Evolutionary conservation across 2,329 filamentous ascomycete genomes (phyloP).

Genomic region (Sclerotinia subarctica): DNA sequence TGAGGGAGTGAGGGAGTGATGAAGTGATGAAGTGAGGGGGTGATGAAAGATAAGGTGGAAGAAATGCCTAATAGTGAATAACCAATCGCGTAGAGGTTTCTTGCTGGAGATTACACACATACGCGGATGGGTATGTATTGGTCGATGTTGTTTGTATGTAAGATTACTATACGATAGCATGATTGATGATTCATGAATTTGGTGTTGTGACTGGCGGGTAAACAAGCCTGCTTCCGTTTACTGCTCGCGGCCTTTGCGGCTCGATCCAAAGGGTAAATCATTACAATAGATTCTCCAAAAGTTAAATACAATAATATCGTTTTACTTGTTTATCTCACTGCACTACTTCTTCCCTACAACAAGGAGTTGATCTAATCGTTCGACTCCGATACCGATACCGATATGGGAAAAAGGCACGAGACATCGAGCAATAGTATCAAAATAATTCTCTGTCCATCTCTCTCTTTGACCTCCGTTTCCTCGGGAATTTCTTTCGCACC

Average conservation of each 20-base stretch:
- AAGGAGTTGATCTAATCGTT: not conserved
- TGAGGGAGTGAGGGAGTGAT: too few relatives aligned
- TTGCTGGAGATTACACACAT: not conserved
- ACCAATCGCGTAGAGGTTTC: not conserved
- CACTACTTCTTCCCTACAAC: not conserved
- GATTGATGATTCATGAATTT: not conserved
- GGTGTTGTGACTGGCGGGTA: not conserved
- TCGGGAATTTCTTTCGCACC: not conserved
- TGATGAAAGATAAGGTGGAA: too few relatives aligned
- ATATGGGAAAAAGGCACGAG: not conserved
- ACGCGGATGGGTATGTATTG: too few relatives aligned
- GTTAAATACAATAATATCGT: not conserved
- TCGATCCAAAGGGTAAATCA: not conserved
- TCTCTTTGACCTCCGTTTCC: constrained; percentile 8
- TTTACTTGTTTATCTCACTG: not conserved
- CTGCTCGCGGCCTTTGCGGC: constrained; percentile 2
- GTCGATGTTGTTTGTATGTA: too few relatives aligned
- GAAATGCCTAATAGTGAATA: not conserved
- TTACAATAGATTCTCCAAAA: too few relatives aligned
- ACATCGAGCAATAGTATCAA: not conserved
- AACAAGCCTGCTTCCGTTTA: not conserved
- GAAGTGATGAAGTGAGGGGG: too few relatives aligned
- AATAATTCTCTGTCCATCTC: too few relatives aligned
- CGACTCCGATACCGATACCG: not conserved
- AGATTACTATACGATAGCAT: too few relatives aligned